A percentile compares a stretch with the other conserved stretches of the same genome.
Conservation (phyloP, 2,329 filamentous ascomycete genomes). For the Arthrobotrys entomopaga region DNA sequence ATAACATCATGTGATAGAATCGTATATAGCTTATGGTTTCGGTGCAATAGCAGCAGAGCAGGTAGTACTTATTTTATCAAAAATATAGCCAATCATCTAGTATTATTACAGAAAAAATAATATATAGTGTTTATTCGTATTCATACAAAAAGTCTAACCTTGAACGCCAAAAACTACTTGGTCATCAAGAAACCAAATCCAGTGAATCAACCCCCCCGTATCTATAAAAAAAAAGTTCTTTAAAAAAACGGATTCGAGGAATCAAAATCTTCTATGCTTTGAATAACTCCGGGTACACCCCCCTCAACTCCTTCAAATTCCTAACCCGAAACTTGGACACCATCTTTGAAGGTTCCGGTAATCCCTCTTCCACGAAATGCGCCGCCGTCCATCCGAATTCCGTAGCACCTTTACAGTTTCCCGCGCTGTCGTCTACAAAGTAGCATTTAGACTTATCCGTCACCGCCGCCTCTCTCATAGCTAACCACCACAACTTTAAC, state of each 20-base stretch:
- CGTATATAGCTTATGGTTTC: not conserved
- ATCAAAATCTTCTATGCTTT: conserved; percentile 64
- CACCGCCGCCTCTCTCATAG: conserved; percentile 83
- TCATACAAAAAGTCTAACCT: not conserved
- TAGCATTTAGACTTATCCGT: conserved; percentile 78
- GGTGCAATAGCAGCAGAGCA: too few species aligned
- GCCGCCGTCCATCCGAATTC: conserved; percentile 85
- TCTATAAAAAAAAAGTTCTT: conserved; percentile 4
- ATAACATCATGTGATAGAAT: not conserved
- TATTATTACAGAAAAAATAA: too few species aligned
- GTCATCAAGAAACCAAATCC: not conserved
- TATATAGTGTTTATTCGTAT: too few species aligned
- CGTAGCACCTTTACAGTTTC: conserved; percentile 81
- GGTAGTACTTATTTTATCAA: too few species aligned
- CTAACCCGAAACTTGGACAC: conserved; percentile 80
- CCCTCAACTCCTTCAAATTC: conserved; percentile 78
- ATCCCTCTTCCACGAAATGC: conserved; percentile 83
- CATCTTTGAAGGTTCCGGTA: conserved; percentile 71
- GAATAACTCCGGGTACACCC: conserved; percentile 85
- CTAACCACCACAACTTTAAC: conserved; percentile 61
- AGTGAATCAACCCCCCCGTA: not conserved
- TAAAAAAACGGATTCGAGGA: not conserved
- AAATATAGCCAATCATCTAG: too few species aligned
- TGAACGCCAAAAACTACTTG: not conserved
- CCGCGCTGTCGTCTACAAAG: conserved; percentile 91